These are phyloP conservation scores for Boletus pseudopeckii DNA, from an alignment of 768 basidiomycete genomes.

Conservation along the genomic window DNA sequence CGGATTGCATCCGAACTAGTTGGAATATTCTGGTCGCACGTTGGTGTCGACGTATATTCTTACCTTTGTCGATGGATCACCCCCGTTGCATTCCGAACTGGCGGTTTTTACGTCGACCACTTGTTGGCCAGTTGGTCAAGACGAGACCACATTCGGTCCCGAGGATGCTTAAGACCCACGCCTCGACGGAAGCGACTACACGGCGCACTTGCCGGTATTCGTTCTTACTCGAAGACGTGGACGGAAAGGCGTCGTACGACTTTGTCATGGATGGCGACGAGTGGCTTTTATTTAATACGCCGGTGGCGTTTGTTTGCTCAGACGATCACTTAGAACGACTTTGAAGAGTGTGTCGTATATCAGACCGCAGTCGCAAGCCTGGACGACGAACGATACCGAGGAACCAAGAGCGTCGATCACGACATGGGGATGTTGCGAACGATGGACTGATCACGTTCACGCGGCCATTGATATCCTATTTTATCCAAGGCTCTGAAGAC, in stretches of 20 bases:
- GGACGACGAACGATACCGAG: not conserved
- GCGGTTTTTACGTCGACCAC: not conserved
- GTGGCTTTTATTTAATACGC: not conserved
- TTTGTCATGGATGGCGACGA: not conserved
- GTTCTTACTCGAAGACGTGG: not conserved
- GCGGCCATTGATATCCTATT: not conserved
- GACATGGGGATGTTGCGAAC: not conserved
- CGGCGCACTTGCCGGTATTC: not conserved
- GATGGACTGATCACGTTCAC: not conserved
- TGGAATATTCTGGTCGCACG: not conserved
- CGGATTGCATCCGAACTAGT: not conserved
- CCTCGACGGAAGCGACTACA: not conserved
- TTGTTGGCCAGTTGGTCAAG: not conserved
- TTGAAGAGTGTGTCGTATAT: not conserved
- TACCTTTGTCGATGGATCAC: not conserved
- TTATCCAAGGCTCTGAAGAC: not conserved
- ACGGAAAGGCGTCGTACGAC: not conserved
- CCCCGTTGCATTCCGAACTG: not conserved
- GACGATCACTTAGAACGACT: not conserved
- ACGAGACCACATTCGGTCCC: not conserved
- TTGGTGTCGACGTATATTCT: not conserved
- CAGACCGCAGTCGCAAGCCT: not conserved
- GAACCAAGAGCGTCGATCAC: not conserved
- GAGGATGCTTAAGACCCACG: not conserved
- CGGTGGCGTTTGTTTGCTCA: not conserved